These are phyloP conservation scores for Trichomonascus vanleenenianus DNA, from an alignment of 805 yeast species.

Conservation along the genomic window DNA sequence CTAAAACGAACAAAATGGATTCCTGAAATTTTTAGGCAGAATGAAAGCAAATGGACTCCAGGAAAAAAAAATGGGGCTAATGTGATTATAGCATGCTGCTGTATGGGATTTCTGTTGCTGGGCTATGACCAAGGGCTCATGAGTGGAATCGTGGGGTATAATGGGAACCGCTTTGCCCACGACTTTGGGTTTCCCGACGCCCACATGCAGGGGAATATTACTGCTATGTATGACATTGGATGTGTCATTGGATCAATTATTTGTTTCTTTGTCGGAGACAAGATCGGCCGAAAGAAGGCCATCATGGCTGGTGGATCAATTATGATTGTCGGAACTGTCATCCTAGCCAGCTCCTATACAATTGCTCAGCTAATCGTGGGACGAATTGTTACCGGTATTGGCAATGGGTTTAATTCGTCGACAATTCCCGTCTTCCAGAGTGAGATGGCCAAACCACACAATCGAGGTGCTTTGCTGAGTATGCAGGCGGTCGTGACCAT, in stretches of 20 bases:
- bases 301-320: constrained; percentile 40
- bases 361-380: constrained; percentile 34
- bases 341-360: constrained; percentile 31
- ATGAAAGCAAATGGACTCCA: neutral
- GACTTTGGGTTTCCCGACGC: constrained; percentile 3
- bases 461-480: constrained; percentile 43
- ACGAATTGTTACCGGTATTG: constrained; percentile 62
- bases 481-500: neutral
- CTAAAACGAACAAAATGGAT: neutral
- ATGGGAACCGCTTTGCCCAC: constrained; percentile 1
- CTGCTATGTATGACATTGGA: constrained; percentile 36
- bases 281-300: constrained; percentile 38
- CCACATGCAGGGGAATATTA: constrained; percentile 8
- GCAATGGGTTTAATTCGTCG: constrained; percentile 69
- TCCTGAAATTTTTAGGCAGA: neutral
- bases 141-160: constrained; percentile 16
- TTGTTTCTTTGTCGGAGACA: constrained; percentile 40
- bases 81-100: neutral
- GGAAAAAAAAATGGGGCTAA: too few species aligned
- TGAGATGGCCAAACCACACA: constrained; percentile 51
- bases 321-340: constrained; percentile 38
- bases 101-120: constrained; percentile 25
- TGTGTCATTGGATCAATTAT: constrained; percentile 39
- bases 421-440: constrained; percentile 76
- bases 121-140: constrained; percentile 30